A percentile compares a stretch with the other conserved stretches of the same genome.
These are phyloP conservation scores for Paramarasmius palmivorus DNA, from an alignment of 1,284 basidiomycete genomes.

Conservation along the genomic window DNA sequence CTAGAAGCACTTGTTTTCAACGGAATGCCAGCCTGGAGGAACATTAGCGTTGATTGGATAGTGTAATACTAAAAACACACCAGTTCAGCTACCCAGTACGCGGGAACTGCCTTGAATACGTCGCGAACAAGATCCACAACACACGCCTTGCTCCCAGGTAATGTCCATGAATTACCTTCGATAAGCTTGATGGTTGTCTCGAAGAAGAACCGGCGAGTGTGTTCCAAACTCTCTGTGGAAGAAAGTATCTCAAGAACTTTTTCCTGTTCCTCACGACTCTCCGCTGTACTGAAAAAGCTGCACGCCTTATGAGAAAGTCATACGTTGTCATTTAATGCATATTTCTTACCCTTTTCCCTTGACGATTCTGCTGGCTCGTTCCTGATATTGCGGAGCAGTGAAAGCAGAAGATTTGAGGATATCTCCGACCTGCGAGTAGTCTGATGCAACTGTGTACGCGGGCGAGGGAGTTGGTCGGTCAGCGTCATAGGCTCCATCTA, in stretches of 20 bases:
- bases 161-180: conserved; percentile 46
- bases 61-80: not conserved
- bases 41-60: not conserved
- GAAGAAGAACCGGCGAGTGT: conserved; percentile 61
- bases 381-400: conserved; percentile 42
- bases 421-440: conserved; percentile 52
- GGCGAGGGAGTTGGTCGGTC: conserved; percentile 39
- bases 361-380: conserved; percentile 51
- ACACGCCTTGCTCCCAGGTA: conserved; percentile 61
- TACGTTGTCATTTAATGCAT: not conserved
- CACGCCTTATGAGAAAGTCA: not conserved
- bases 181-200: conserved; percentile 61
- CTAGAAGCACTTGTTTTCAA: conserved; percentile 60
- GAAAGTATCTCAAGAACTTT: conserved; percentile 50
- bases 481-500: conserved; percentile 52
- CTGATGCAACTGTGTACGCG: conserved; percentile 33
- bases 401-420: conserved; percentile 55
- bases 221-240: conserved; percentile 44
- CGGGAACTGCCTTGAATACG: not conserved
- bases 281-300: conserved; percentile 58
- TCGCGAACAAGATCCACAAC: conserved; percentile 65
- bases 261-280: conserved; percentile 43
- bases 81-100: not conserved
- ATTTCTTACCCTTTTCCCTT: conserved; percentile 54
- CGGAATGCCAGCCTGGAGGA: conserved; percentile 64